A percentile compares a stretch with the other conserved stretches of the same genome.
Conservation (phyloP, 1,284 basidiomycete genomes). For the Xanthoconium separans region DNA sequence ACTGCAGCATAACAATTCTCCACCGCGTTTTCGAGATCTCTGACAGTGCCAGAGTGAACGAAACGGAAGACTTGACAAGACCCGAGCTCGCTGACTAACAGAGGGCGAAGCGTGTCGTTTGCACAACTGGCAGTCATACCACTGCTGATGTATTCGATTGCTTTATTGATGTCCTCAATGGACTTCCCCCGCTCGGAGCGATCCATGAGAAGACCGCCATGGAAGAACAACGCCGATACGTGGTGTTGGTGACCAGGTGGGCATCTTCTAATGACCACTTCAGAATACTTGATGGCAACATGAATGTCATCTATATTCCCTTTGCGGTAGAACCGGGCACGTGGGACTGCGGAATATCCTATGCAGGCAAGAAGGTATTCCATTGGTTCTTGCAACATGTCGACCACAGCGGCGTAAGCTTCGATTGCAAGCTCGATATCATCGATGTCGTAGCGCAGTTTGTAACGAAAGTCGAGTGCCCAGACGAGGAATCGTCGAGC, state of each 20-base stretch:
- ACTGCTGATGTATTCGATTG: conserved; percentile 8
- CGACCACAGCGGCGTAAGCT: conserved; percentile 11
- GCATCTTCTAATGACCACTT: conserved; percentile 5
- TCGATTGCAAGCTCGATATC: conserved; percentile 13
- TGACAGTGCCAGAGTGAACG: conserved; percentile 2
- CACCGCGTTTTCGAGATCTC: conserved; percentile 16
- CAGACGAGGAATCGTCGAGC: conserved; percentile 7
- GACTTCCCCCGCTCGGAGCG: conserved; percentile 13
- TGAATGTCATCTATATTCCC: conserved; percentile 14
- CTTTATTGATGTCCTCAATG: conserved; percentile 15
- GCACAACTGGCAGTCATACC: conserved; percentile 7
- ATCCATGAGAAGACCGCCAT: conserved; percentile 14
- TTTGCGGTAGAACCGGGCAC: conserved; percentile 11
- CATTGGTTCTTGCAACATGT: conserved; percentile 1
- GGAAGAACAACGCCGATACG: neutral
- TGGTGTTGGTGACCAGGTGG: conserved; percentile 10
- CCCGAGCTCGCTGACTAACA: conserved; percentile 14
- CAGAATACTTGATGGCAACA: conserved; percentile 13
- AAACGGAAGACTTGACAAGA: conserved; percentile 14
- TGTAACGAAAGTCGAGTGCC: conserved; percentile 11
- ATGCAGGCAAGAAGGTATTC: conserved; percentile 8
- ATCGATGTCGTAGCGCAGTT: conserved; percentile 8
- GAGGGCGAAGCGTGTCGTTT: neutral
- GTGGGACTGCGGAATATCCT: conserved; percentile 10
- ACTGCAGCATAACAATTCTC: conserved; percentile 16